phyloP scores from a whole-genome alignment of 495 filamentous ascomycete species.

The Parachaetomium inaequale region DNA sequence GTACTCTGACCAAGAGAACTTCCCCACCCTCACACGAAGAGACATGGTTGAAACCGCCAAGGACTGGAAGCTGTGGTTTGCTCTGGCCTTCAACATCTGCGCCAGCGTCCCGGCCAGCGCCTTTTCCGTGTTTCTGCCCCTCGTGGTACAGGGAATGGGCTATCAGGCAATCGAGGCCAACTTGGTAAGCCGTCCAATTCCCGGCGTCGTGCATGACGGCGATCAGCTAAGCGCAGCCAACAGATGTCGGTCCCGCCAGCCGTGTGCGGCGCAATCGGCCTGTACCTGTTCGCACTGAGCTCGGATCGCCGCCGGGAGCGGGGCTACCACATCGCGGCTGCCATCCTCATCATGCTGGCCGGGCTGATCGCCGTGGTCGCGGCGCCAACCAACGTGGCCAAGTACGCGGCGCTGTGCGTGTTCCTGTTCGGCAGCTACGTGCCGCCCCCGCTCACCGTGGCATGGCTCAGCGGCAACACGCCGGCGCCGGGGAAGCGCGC shows the following conservation, averaged over 20 bases:
- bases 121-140: background rate
- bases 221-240: background rate
- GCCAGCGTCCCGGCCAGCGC: background rate
- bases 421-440: conserved; percentile 53
- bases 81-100: background rate
- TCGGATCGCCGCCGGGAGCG: conserved; percentile 35
- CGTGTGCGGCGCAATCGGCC: conserved; percentile 42
- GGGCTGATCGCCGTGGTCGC: conserved; percentile 46
- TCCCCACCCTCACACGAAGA: background rate
- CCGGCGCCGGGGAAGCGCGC: background rate
- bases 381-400: conserved; percentile 28
- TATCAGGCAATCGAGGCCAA: background rate
- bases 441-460: conserved; percentile 51
- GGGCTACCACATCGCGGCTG: conserved; percentile 49
- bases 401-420: conserved; percentile 52
- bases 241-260: conserved; percentile 54
- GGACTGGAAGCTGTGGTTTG: conserved; percentile 4
- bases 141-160: background rate
- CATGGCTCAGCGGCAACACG: conserved; percentile 5
- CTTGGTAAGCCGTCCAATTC: background rate
- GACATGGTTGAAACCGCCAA: background rate
- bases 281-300: conserved; percentile 36
- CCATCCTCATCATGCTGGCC: conserved; percentile 44
- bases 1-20: background rate
- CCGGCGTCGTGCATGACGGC: background rate